Evolutionary conservation across 139 green algal genomes (phyloP), one percentile per base, ranked within the genome.

Genomic region (Coccomyxa sp.): DNA sequence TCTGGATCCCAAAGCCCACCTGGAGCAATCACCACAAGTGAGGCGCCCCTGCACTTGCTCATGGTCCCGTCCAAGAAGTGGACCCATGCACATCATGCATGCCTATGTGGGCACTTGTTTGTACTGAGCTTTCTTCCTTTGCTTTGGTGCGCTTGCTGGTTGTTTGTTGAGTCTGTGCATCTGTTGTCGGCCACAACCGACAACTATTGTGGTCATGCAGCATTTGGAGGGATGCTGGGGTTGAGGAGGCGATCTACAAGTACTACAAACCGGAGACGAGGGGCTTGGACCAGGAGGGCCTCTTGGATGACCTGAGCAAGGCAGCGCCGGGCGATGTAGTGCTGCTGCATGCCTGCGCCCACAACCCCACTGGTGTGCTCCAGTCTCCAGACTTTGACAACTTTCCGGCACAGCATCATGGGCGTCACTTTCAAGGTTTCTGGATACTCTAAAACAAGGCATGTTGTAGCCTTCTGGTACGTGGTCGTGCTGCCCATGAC

Each of bases 231-330:
- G 91, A 89, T 85, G 86, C 83, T 23, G 31, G 74, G 25, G 84
- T 90, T 21, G 68, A 82, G 11, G 58, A 78, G 59, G 68, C 86
- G 51, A 67, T 79, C 32, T 94, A 93, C 86, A 86, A 90, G 21
- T 98, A 98, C 90, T 98, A 98, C 92, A 93, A 98, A 82, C 88
- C 93, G 16, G 90, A 91, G 77, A 98, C 95, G 11, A 83, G 89
- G 13, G 95, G 95, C 21, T 90, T 98, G 25, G 93, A 98, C 84
- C 92, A 97, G 77, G 92, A 95, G 23, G 92, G 93, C 12, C 87
- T 98, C 32, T 86, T 97, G 88, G 90, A 94, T 76, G 93, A 96
- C 82, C 77, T 95, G 30, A 85, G 94, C 83, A 67, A 57, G 11
- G 94, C 94, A 0, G 92, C 93, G 14, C 79, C 82, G 0, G 94